These are phyloP conservation scores for Umbelopsis vinacea DNA, from an alignment of 192 early-diverging fungal species.

Conservation along the genomic window DNA sequence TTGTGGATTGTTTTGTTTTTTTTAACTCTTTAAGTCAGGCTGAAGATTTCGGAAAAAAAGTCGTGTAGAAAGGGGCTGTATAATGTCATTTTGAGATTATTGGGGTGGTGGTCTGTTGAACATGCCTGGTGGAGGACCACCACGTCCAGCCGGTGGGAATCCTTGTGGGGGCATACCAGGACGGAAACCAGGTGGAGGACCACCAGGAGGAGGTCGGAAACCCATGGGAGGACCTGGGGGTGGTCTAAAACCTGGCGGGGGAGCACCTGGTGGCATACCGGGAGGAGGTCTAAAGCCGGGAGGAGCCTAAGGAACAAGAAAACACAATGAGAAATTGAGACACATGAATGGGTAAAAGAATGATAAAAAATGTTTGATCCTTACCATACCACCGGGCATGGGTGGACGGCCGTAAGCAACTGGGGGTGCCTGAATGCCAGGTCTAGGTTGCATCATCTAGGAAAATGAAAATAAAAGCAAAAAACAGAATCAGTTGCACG, in stretches of 20 bases:
- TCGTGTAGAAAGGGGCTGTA: conserved; percentile 20
- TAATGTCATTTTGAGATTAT: conserved; percentile 5
- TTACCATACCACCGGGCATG: conserved; percentile 57
- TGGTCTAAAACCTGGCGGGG: conserved; percentile 62
- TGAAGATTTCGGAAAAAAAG: neutral
- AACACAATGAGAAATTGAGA: too few relatives aligned
- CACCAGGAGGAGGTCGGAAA: conserved; percentile 55
- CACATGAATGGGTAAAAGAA: neutral
- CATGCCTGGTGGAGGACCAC: conserved; percentile 44
- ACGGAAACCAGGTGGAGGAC: conserved; percentile 57
- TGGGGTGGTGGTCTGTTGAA: conserved; percentile 35
- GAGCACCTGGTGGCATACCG: conserved; percentile 51
- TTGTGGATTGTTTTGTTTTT: conserved; percentile 12
- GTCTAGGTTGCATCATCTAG: conserved; percentile 84
- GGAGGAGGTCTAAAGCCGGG: conserved; percentile 65
- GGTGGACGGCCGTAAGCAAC: conserved; percentile 76
- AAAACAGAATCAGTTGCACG: neutral
- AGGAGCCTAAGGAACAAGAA: conserved; percentile 34
- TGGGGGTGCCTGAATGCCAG: conserved; percentile 69
- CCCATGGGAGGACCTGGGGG: conserved; percentile 67
- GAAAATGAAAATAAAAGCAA: neutral
- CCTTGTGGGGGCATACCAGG: conserved; percentile 49
- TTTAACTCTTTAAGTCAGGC: conserved; percentile 7
- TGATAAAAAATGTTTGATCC: conserved; percentile 32
- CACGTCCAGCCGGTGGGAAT: conserved; percentile 42